phyloP scores from a whole-genome alignment of 345 rosid species.

The Xanthoceras sorbifolium region DNA sequence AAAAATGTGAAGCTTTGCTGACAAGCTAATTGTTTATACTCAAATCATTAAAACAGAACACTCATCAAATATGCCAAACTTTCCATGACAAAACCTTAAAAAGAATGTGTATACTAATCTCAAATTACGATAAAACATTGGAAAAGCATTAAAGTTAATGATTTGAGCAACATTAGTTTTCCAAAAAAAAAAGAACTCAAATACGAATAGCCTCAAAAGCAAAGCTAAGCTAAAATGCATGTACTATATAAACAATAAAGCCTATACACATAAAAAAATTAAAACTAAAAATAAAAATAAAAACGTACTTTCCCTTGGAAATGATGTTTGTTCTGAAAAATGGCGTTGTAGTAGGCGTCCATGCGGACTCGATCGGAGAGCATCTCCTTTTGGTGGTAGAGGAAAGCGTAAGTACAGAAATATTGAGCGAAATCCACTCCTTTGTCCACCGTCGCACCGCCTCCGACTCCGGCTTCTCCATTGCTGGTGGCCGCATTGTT shows the following conservation, averaged over 20 bases:
- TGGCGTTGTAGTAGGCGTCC: constrained; percentile 86
- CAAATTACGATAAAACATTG: no score
- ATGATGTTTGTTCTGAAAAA: constrained; percentile 77
- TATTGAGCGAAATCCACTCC: constrained; percentile 86
- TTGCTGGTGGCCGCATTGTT: constrained; percentile 33
- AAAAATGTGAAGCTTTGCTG: not conserved
- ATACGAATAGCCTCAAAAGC: no score
- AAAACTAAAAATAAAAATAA: no score
- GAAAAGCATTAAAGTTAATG: no score
- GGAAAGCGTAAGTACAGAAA: constrained; percentile 85
- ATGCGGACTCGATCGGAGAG: constrained; percentile 96
- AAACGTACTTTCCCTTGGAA: constrained; percentile 73
- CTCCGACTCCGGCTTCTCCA: constrained; percentile 34
- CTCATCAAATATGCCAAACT: no score
- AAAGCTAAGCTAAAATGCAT: not conserved
- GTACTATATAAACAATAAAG: not conserved
- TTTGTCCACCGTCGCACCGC: constrained; percentile 68
- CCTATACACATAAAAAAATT: not conserved
- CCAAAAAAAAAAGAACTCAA: no score
- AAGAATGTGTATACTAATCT: no score
- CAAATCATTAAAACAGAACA: not conserved
- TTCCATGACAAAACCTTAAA: no score
- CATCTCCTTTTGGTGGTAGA: constrained; percentile 98
- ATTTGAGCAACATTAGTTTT: no score
- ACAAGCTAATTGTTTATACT: not conserved